phyloP scores from a whole-genome alignment of 305 asterid species.

The Caryopteris hybrid region DNA sequence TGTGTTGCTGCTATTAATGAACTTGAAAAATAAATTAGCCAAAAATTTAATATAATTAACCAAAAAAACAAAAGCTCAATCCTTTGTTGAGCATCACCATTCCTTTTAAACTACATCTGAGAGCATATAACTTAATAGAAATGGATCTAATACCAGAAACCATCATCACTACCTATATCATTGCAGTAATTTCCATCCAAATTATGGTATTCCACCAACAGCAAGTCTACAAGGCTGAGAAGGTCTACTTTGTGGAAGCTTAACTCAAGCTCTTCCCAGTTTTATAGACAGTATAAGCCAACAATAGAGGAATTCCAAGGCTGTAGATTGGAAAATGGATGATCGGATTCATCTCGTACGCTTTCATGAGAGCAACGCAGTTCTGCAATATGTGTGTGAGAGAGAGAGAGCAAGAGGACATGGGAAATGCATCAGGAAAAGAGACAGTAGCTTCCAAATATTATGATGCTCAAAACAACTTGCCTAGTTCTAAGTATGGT shows the following conservation, averaged over 20 bases:
- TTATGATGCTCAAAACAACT: not conserved
- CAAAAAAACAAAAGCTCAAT: not conserved
- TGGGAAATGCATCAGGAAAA: not conserved
- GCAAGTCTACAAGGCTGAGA: too few species aligned
- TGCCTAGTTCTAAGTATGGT: not conserved
- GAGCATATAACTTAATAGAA: not conserved
- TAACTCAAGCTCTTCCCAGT: constrained; percentile 35
- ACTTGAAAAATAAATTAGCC: too few species aligned
- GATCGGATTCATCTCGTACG: constrained; percentile 79
- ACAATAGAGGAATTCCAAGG: constrained; percentile 56
- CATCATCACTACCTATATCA: too few species aligned
- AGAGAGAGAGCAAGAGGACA: too few species aligned
- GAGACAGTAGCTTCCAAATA: not conserved
- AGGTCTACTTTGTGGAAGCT: constrained; percentile 12
- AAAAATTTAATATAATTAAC: too few species aligned
- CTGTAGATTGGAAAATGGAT: constrained; percentile 73
- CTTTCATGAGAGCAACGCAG: constrained; percentile 67
- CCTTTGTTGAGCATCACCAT: not conserved
- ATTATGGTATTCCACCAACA: too few species aligned
- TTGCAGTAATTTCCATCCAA: too few species aligned
- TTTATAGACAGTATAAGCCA: constrained; percentile 62
- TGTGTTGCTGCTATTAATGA: too few species aligned
- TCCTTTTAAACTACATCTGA: not conserved
- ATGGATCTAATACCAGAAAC: not conserved
- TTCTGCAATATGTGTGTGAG: constrained; percentile 42